Conservation (phyloP, 2,329 filamentous ascomycete genomes). For the Trichoderma sp. region DNA sequence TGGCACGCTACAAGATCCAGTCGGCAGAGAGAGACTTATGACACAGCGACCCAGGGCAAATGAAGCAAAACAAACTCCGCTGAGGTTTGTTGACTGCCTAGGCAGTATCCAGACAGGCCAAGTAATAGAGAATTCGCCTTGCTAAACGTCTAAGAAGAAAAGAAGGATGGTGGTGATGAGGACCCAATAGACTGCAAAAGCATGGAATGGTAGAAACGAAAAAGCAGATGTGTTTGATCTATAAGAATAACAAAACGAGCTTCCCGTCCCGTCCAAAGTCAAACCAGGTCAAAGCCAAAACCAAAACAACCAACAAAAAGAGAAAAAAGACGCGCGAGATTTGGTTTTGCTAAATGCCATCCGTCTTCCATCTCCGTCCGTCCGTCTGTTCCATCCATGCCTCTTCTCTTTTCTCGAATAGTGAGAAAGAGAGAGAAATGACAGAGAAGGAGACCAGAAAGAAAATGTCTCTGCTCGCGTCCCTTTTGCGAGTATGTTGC, state of each 20-base stretch:
- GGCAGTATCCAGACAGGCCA: constrained; percentile 24
- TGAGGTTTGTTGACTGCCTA: background rate
- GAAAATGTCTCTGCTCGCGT: background rate
- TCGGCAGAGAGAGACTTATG: background rate
- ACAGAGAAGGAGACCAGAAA: no score
- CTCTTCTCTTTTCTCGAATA: background rate
- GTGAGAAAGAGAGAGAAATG: no score
- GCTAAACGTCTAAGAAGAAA: background rate
- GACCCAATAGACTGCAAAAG: no score
- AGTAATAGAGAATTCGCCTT: constrained; percentile 19
- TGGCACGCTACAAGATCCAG: background rate
- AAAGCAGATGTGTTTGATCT: constrained; percentile 11
- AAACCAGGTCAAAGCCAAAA: background rate
- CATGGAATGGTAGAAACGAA: background rate
- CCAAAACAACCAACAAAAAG: constrained; percentile 2
- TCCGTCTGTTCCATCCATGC: constrained; percentile 14
- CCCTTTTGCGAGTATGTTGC: constrained; percentile 21
- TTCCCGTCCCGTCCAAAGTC: constrained; percentile 20
- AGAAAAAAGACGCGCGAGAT: background rate
- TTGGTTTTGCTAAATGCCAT: constrained; percentile 17
- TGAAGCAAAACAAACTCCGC: background rate
- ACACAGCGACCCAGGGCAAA: background rate
- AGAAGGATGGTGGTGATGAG: no score
- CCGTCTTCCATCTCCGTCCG: background rate
- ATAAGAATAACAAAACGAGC: constrained; percentile 22